Conservation (phyloP, 2,329 filamentous ascomycete genomes). For the Cladosporium colombiae region DNA sequence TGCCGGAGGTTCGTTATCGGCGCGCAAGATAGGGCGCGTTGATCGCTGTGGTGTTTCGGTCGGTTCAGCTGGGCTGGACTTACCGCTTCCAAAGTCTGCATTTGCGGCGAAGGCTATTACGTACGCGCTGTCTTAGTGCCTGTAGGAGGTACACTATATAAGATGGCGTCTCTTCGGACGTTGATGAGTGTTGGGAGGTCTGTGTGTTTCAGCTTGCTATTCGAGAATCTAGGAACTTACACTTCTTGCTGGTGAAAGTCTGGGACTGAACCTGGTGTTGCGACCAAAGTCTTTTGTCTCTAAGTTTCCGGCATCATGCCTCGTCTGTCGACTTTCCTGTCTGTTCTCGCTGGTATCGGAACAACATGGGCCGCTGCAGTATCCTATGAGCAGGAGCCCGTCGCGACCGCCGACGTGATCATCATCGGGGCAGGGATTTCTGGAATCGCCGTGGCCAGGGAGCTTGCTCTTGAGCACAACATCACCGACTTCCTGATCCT, state of each 20-base stretch:
- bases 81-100: not conserved
- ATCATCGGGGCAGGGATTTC: conserved; percentile 16
- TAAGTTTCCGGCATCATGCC: not conserved
- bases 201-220: not conserved
- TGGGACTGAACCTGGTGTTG: not conserved
- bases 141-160: not conserved
- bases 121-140: not conserved
- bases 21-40: not conserved
- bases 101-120: not conserved
- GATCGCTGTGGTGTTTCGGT: not conserved
- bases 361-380: not conserved
- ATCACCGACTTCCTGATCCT: conserved; percentile 16
- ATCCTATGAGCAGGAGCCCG: not conserved
- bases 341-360: not conserved
- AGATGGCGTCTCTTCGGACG: conserved; percentile 4
- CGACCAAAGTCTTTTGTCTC: not conserved
- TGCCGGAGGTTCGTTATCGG: not conserved
- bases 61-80: not conserved
- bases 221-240: not conserved
- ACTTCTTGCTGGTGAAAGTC: not conserved
- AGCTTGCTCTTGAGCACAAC: conserved; percentile 16
- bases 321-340: conserved; percentile 7
- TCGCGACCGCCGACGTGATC: conserved; percentile 15
- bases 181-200: too few relatives aligned
- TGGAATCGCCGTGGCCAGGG: conserved; percentile 6